Percentiles rank a stretch among this genome's conserved stretches.
Conservation (phyloP, 2,329 filamentous ascomycete species). For the Aspergillus sp. region DNA sequence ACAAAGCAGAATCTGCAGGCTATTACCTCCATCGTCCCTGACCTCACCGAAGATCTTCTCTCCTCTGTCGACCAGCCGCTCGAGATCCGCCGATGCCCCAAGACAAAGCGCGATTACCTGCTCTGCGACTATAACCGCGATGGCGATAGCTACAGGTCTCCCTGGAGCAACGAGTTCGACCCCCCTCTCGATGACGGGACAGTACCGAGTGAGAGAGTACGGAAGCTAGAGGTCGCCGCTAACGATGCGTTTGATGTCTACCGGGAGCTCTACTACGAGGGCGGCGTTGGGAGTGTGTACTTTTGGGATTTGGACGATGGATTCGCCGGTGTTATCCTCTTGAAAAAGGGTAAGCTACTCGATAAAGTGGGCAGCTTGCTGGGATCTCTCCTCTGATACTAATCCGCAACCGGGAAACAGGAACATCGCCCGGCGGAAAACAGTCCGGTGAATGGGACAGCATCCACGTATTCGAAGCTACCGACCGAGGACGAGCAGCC, state of each 20-base stretch:
- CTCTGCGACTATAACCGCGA: conserved; percentile 99
- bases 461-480: conserved; percentile 97
- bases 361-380: not conserved
- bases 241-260: conserved; percentile 98
- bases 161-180: conserved; percentile 99
- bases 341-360: conserved; percentile 77
- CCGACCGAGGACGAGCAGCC: conserved; percentile 85
- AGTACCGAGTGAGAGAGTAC: conserved; percentile 84
- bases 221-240: conserved; percentile 90
- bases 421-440: conserved; percentile 68
- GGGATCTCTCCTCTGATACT: not conserved
- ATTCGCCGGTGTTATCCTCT: conserved; percentile 90
- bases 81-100: conserved; percentile 79
- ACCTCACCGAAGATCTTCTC: conserved; percentile 95
- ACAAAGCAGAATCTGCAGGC: conserved; percentile 85
- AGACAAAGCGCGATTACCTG: conserved; percentile 91
- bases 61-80: conserved; percentile 97
- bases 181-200: conserved; percentile 86
- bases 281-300: conserved; percentile 93
- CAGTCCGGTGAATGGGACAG: conserved; percentile 91
- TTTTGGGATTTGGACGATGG: conserved; percentile 98
- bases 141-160: conserved; percentile 94
- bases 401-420: conserved; percentile 39
- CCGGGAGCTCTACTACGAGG: conserved; percentile 89
- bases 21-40: conserved; percentile 85